Conservation (phyloP, 805 yeast species). For the Sporopachydermia lactativora region DNA sequence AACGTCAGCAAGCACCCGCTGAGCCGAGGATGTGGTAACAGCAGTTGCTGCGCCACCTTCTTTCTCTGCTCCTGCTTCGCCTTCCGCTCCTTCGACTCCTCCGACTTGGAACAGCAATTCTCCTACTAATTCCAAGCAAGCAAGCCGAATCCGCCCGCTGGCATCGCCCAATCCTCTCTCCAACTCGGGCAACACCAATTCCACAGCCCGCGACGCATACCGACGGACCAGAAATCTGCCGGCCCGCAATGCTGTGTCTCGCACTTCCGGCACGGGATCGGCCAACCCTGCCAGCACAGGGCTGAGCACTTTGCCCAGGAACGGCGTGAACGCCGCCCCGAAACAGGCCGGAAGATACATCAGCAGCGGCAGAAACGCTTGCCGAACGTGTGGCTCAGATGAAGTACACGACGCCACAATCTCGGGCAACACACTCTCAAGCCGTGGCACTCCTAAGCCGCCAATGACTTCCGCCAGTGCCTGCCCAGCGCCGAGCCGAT, state of each 20-base stretch:
- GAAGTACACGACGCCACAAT: constrained; percentile 61
- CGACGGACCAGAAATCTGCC: constrained; percentile 86
- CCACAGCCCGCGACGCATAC: constrained; percentile 87
- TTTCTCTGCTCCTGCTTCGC: constrained; percentile 40
- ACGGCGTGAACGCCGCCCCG: constrained; percentile 84
- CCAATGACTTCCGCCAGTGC: constrained; percentile 88
- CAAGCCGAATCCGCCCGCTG: constrained; percentile 75
- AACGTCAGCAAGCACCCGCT: constrained; percentile 53
- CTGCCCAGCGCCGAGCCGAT: constrained; percentile 93
- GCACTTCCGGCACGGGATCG: constrained; percentile 71
- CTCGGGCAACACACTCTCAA: constrained; percentile 79
- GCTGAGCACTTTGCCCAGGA: constrained; percentile 74
- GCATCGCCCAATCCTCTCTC: constrained; percentile 78
- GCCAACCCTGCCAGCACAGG: constrained; percentile 87
- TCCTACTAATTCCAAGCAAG: constrained; percentile 92
- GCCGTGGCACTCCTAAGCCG: constrained; percentile 77
- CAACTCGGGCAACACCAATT: constrained; percentile 82
- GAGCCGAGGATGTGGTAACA: constrained; percentile 30
- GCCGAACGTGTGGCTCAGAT: constrained; percentile 60
- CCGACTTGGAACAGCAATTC: constrained; percentile 88
- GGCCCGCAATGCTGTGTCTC: constrained; percentile 82
- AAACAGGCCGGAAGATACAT: constrained; percentile 89
- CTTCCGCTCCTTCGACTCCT: constrained; percentile 73
- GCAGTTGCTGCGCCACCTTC: constrained; percentile 29
- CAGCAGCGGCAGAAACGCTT: constrained; percentile 84